A percentile compares a stretch with the other conserved stretches of the same genome.
Conservation (phyloP, 345 rosid genomes). For the Hibiscus trionum region DNA sequence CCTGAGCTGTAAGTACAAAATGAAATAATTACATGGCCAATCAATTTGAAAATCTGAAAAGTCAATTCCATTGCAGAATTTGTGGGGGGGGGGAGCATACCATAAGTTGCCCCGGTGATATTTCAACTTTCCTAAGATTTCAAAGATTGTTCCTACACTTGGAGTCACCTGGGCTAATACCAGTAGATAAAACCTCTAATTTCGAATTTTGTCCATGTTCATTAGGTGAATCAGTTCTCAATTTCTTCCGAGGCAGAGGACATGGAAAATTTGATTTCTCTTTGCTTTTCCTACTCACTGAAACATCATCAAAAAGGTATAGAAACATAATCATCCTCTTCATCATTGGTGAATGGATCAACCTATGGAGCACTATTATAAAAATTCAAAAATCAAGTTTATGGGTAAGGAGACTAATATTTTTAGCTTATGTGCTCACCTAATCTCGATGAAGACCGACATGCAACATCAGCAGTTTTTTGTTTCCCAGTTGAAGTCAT, state of each 20-base stretch:
- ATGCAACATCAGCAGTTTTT: background rate
- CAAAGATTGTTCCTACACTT: background rate
- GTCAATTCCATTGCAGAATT: background rate
- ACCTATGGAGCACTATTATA: background rate
- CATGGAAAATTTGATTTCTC: background rate
- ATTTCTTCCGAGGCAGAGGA: background rate
- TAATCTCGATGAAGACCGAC: background rate
- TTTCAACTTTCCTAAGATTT: background rate
- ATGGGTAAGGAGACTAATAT: background rate
- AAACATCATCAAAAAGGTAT: background rate
- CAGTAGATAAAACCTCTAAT: background rate
- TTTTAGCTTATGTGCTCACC: background rate
- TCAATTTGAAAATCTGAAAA: background rate
- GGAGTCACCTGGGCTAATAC: background rate
- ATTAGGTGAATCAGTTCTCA: background rate
- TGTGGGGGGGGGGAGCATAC: background rate
- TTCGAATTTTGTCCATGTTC: background rate
- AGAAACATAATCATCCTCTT: background rate
- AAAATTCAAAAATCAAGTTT: background rate
- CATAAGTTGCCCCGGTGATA: background rate
- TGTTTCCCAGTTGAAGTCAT: background rate
- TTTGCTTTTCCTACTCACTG: background rate
- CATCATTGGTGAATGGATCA: background rate
- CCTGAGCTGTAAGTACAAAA: background rate
- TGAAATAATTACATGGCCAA: background rate